phyloP scores from a whole-genome alignment of 345 rosid genomes.

The Brassica napus region DNA sequence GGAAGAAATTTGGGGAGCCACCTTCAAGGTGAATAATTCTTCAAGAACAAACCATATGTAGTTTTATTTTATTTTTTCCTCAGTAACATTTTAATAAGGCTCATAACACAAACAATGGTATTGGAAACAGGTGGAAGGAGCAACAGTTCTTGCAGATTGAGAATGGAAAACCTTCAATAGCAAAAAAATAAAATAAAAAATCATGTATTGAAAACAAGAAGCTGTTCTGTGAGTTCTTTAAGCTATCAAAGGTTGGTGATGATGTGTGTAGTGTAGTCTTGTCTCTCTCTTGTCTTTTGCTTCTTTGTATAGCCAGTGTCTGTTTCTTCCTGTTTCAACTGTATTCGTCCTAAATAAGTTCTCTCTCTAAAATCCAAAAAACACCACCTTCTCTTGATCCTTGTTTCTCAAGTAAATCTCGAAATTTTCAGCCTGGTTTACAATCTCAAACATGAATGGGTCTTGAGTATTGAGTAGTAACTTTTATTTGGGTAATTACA shows the following conservation, averaged over 20 bases:
- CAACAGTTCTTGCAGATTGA: conserved; percentile 68
- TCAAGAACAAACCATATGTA: conserved; percentile 4
- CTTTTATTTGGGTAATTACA: conserved; percentile 8
- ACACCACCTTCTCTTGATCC: conserved; percentile 3
- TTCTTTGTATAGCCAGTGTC: conserved; percentile 27
- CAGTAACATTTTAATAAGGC: neutral
- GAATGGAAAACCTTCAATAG: conserved; percentile 28
- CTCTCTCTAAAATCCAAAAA: conserved; percentile 4
- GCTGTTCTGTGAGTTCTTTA: conserved; percentile 22
- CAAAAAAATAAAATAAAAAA: neutral
- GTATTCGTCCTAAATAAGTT: conserved; percentile 20
- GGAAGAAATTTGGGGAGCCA: conserved; percentile 98
- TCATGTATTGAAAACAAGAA: conserved; percentile 12
- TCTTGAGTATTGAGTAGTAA: neutral
- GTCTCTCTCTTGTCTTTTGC: conserved; percentile 1
- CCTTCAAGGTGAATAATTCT: conserved; percentile 62
- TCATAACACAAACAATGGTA: conserved; percentile 23
- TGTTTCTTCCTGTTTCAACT: conserved; percentile 13
- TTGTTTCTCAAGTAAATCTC: conserved; percentile 5
- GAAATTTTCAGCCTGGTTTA: neutral
- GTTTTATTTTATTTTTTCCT: neutral
- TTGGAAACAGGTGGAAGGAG: conserved; percentile 87
- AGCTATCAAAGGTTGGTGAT: conserved; percentile 22
- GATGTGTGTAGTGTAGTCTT: conserved; percentile 10
- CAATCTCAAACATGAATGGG: conserved; percentile 5